These are phyloP conservation scores for Fusarium solani-melongenae DNA, from an alignment of 2,329 filamentous ascomycete genomes.

Conservation along the genomic window DNA sequence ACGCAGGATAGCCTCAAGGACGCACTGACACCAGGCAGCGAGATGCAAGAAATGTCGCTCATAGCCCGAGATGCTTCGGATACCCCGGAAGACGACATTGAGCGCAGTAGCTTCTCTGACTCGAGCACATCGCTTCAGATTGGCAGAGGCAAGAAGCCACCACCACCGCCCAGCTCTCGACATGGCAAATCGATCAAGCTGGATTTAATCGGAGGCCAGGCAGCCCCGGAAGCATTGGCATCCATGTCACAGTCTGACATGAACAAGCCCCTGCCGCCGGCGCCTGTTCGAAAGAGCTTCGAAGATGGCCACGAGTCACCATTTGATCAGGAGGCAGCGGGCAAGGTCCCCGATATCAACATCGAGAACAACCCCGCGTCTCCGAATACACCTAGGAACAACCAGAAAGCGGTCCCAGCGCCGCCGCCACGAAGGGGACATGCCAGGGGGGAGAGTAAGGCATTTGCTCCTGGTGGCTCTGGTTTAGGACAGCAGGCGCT, in stretches of 20 bases:
- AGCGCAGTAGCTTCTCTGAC: constrained; percentile 40
- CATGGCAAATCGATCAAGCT: constrained; percentile 79
- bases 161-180: constrained; percentile 78
- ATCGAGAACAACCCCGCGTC: constrained; percentile 45
- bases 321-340: constrained; percentile 65
- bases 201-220: constrained; percentile 51
- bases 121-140: constrained; percentile 43
- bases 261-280: constrained; percentile 69
- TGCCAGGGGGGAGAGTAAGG: constrained; percentile 57
- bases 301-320: constrained; percentile 62
- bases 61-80: constrained; percentile 36
- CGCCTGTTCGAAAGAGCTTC: constrained; percentile 58
- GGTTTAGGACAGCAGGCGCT: constrained; percentile 18
- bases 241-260: constrained; percentile 37
- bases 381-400: constrained; percentile 48
- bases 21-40: constrained; percentile 11
- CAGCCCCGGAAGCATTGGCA: constrained; percentile 34
- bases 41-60: constrained; percentile 35
- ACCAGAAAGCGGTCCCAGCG: constrained; percentile 59
- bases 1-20: constrained; percentile 30
- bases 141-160: constrained; percentile 66
- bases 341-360: constrained; percentile 60
- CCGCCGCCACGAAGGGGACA: constrained; percentile 64
- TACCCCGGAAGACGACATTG: constrained; percentile 36
- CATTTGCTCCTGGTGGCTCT: constrained; percentile 29